Evolutionary conservation across 2,329 filamentous ascomycete genomes (phyloP).

Genomic region (Cryphonectria carpinicola): DNA sequence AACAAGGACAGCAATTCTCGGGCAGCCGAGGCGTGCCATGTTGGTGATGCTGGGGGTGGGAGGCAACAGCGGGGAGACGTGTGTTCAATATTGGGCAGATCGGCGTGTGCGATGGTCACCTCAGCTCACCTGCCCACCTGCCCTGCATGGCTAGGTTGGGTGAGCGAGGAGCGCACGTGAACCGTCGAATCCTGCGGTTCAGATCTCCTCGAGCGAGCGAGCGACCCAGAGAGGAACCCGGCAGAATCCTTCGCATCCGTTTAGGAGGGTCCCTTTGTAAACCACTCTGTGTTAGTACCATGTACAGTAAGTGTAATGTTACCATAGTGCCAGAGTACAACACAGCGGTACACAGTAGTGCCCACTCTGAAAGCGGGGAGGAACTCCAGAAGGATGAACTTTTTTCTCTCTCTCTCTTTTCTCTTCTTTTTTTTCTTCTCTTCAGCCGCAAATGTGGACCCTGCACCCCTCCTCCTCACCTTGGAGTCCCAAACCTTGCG

Average conservation of each 20-base stretch:
- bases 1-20: background rate
- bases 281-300: background rate
- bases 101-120: slow-evolving; percentile 5
- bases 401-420: background rate
- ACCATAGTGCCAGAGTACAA: background rate
- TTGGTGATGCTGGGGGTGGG: background rate
- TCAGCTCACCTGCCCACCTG: slow-evolving; percentile 11
- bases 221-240: background rate
- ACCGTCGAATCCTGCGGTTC: background rate
- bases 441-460: slow-evolving; percentile 12
- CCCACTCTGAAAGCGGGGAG: background rate
- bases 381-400: slow-evolving; percentile 12
- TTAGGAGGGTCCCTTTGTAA: background rate
- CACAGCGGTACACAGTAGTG: background rate
- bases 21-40: background rate
- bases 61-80: background rate
- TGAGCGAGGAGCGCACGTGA: slow-evolving; percentile 3
- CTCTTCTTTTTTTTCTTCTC: background rate
- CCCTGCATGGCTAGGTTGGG: slow-evolving; percentile 10
- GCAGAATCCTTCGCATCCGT: slow-evolving; percentile 10
- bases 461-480: background rate
- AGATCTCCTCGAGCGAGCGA: background rate
- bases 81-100: background rate
- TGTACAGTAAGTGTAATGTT: background rate
- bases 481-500: background rate